phyloP scores from a whole-genome alignment of 2,329 filamentous ascomycete species.

The Penicillium frequentans region DNA sequence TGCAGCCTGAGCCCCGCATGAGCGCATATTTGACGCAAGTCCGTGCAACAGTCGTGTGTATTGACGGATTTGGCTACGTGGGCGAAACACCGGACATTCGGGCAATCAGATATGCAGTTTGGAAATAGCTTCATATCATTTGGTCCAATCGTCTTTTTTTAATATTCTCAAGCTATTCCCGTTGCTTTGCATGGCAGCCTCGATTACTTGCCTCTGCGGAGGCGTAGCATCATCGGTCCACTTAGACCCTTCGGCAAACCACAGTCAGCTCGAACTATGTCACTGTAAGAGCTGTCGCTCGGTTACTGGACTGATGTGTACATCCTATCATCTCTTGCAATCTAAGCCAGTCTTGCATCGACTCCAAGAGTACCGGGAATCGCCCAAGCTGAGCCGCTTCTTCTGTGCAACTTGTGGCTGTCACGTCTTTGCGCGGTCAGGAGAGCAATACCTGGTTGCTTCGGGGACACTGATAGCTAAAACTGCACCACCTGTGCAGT shows the following conservation, averaged over 20 bases:
- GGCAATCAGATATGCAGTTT: neutral
- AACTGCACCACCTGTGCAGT: constrained; percentile 17
- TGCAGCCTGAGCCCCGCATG: constrained; percentile 22
- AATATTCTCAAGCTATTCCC: neutral
- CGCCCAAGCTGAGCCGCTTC: constrained; percentile 44
- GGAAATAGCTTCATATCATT: neutral
- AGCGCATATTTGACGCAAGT: constrained; percentile 22
- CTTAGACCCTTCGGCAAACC: constrained; percentile 22
- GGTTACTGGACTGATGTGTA: constrained; percentile 49
- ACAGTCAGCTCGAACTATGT: constrained; percentile 43
- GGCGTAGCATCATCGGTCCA: constrained; percentile 23
- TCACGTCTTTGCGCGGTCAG: constrained; percentile 38
- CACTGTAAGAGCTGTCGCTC: constrained; percentile 54
- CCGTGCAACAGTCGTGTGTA: neutral
- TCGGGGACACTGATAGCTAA: constrained; percentile 29
- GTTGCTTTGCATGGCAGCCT: constrained; percentile 12
- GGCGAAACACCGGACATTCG: neutral
- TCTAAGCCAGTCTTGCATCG: constrained; percentile 32
- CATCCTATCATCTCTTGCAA: constrained; percentile 46
- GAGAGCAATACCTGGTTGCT: constrained; percentile 33
- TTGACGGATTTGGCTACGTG: neutral
- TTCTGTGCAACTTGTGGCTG: constrained; percentile 55
- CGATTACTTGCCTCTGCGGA: constrained; percentile 33
- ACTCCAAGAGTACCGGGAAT: constrained; percentile 47
- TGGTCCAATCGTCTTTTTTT: neutral